phyloP scores from a whole-genome alignment of 2,329 filamentous ascomycete genomes.

The Pseudogymnoascus sp. region DNA sequence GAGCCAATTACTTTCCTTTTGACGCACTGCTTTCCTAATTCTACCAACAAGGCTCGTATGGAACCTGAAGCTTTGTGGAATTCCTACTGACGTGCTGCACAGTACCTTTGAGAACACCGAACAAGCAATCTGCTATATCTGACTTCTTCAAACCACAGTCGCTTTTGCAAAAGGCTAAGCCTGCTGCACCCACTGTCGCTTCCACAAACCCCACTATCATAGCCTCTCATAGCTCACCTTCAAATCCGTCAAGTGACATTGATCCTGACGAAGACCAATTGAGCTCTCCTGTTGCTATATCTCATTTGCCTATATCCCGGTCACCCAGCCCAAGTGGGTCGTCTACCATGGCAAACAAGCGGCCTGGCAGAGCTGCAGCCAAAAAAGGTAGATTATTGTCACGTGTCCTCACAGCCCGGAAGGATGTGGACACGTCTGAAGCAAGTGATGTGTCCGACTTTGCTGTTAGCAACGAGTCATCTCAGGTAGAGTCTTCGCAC shows the following conservation, averaged over 20 bases:
- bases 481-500: neutral
- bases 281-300: neutral
- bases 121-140: neutral
- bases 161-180: neutral
- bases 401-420: neutral
- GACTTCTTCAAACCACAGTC: neutral
- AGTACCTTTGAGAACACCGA: neutral
- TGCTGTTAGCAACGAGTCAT: neutral
- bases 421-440: neutral
- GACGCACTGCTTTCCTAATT: neutral
- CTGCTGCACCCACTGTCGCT: neutral
- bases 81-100: neutral
- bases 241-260: neutral
- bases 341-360: neutral
- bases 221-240: neutral
- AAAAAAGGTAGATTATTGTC: constrained; percentile 1
- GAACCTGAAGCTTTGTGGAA: neutral
- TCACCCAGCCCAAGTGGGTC: constrained; percentile 3
- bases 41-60: neutral
- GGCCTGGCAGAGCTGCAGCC: neutral
- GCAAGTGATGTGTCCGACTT: neutral
- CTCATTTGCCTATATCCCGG: neutral
- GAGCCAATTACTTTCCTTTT: neutral
- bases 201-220: neutral
- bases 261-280: neutral